Percentiles rank a stretch among this genome's conserved stretches.
Evolutionary conservation across 768 basidiomycete species (phyloP).

Genomic region (Lyophyllum semitale): DNA sequence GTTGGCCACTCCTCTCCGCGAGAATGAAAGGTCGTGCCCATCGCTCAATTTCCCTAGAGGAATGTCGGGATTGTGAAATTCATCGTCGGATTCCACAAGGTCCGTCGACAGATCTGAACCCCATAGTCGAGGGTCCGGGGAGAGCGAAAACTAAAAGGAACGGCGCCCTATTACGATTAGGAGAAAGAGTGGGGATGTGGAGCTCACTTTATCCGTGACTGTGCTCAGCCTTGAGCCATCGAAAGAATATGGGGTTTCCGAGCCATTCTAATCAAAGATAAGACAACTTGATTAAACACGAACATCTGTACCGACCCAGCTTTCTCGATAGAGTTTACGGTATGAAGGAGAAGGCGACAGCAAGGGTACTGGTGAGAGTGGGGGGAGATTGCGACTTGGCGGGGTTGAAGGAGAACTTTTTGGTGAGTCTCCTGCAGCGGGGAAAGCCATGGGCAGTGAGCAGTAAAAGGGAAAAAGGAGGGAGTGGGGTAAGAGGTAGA

Average conservation of each 20-base stretch:
- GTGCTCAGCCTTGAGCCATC: conserved; percentile 41
- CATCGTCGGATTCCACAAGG: conserved; percentile 67
- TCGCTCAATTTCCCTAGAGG: conserved; percentile 27
- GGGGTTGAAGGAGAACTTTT: conserved; percentile 33
- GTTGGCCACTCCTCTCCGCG: conserved; percentile 68
- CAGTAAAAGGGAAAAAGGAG: conserved; percentile 12
- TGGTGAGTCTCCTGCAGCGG: conserved; percentile 26
- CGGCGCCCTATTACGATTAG: background rate
- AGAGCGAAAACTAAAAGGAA: conserved; percentile 54
- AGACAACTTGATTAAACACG: background rate
- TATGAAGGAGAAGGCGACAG: conserved; percentile 26
- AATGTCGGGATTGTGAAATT: conserved; percentile 66
- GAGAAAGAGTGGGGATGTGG: background rate
- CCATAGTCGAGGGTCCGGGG: conserved; percentile 69
- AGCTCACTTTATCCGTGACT: conserved; percentile 47
- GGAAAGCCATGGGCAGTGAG: conserved; percentile 31
- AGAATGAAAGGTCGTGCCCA: conserved; percentile 45
- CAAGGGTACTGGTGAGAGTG: conserved; percentile 7
- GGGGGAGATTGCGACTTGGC: conserved; percentile 30
- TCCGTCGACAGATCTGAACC: conserved; percentile 58
- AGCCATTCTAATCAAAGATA: conserved; percentile 25
- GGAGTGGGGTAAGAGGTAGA: conserved; percentile 13
- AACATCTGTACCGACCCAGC: conserved; percentile 33
- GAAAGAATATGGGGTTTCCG: conserved; percentile 47
- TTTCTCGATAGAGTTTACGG: conserved; percentile 40